phyloP scores from a whole-genome alignment of 2,329 filamentous ascomycete species.

The Plectosphaerella plurivora region DNA sequence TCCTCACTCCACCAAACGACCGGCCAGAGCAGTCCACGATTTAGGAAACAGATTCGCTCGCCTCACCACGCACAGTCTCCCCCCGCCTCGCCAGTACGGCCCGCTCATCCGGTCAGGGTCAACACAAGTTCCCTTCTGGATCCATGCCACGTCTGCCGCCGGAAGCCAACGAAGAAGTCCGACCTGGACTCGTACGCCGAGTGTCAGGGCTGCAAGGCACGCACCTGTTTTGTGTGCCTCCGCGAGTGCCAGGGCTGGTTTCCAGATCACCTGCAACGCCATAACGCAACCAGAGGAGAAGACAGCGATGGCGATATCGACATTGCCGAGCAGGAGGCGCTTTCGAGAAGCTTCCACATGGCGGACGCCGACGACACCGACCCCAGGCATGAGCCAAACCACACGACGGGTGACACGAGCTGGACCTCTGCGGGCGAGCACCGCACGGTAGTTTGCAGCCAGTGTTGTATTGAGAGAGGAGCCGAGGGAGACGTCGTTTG shows the following conservation, averaged over 20 bases:
- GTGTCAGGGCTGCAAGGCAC: constrained; percentile 56
- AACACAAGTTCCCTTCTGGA: constrained; percentile 27
- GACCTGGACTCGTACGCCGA: constrained; percentile 64
- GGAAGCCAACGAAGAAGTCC: constrained; percentile 58
- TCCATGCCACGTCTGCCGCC: constrained; percentile 65
- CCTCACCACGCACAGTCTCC: neutral
- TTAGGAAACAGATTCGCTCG: constrained; percentile 5
- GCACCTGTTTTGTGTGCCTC: constrained; percentile 67
- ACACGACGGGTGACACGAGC: constrained; percentile 12
- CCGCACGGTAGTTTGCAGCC: constrained; percentile 56
- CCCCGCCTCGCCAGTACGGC: constrained; percentile 2
- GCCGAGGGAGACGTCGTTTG: constrained; percentile 62
- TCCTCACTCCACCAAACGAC: neutral
- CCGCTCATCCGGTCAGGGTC: constrained; percentile 7
- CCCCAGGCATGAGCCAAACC: constrained; percentile 5
- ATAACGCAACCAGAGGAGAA: constrained; percentile 10
- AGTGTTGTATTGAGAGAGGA: constrained; percentile 64
- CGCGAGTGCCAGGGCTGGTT: constrained; percentile 54
- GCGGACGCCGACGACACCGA: constrained; percentile 36
- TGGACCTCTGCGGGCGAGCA: constrained; percentile 38
- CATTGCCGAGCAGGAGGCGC: constrained; percentile 26
- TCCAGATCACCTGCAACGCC: constrained; percentile 7
- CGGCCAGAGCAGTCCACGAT: neutral
- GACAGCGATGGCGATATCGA: constrained; percentile 11
- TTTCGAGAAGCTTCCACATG: constrained; percentile 46